Percentiles rank a stretch among this genome's conserved stretches.
Conservation (phyloP, 176 grass and related monocot genomes). For the Triticum urartu region DNA sequence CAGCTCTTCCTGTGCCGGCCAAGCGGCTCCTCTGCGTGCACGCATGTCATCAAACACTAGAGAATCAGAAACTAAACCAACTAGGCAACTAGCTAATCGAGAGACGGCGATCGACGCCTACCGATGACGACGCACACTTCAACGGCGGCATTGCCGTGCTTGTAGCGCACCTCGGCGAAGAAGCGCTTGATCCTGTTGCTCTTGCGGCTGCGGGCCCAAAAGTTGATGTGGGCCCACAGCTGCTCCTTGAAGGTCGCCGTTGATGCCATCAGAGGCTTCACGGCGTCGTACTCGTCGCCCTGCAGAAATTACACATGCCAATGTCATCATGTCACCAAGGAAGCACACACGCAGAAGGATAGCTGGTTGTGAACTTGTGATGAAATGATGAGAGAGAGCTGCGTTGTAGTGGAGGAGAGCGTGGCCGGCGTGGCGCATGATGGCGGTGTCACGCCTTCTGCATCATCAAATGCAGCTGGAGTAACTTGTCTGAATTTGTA, state of each 20-base stretch:
- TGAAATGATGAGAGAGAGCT: background rate
- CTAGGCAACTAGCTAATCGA: too few relatives aligned
- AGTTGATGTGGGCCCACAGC: background rate
- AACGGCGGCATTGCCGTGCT: background rate
- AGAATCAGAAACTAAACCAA: background rate
- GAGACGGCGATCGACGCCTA: background rate
- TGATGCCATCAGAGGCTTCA: background rate
- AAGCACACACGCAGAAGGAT: too few relatives aligned
- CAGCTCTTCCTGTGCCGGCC: too few relatives aligned
- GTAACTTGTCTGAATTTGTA: too few relatives aligned
- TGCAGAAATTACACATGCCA: background rate
- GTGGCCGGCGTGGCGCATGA: background rate
- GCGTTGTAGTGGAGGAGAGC: background rate
- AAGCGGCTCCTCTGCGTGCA: background rate
- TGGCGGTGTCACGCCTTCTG: background rate
- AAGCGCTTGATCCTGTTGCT: background rate
- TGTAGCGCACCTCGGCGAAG: slow-evolving; percentile 1
- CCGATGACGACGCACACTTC: background rate
- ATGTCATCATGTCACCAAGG: background rate
- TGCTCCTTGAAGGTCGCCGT: background rate
- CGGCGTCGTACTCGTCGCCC: background rate
- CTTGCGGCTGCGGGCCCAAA: background rate
- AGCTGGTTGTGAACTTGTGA: background rate
- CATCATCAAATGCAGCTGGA: background rate
- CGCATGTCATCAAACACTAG: background rate